These are phyloP conservation scores for Arachis stenosperma DNA, from an alignment of 306 rosid genomes.

Conservation along the genomic window DNA sequence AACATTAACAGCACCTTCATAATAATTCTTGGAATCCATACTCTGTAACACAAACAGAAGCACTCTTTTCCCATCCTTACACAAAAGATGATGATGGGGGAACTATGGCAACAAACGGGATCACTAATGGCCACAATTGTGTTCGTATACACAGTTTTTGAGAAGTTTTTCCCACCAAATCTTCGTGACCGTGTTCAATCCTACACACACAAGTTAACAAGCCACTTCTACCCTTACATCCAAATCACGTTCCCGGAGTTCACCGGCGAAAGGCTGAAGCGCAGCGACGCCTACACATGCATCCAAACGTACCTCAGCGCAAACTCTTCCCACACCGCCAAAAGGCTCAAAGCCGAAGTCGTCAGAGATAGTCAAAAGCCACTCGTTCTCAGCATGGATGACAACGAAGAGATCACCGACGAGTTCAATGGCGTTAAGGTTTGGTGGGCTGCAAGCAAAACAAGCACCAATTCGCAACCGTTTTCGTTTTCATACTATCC, in stretches of 20 bases:
- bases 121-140: constrained; percentile 44
- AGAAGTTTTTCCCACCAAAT: constrained; percentile 43
- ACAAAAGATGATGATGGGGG: constrained; percentile 22
- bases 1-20: not conserved
- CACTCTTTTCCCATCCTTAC: not conserved
- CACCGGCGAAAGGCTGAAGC: constrained; percentile 31
- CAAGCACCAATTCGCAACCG: not conserved
- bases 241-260: constrained; percentile 54
- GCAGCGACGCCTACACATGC: constrained; percentile 45
- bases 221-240: constrained; percentile 49
- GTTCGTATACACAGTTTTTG: constrained; percentile 42
- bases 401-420: constrained; percentile 57
- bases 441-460: constrained; percentile 54
- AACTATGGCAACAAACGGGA: constrained; percentile 44
- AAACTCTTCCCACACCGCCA: constrained; percentile 47
- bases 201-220: constrained; percentile 23
- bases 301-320: constrained; percentile 51
- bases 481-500: constrained; percentile 29
- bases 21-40: not conserved
- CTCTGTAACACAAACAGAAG: not conserved
- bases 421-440: constrained; percentile 44
- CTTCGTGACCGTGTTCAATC: constrained; percentile 15
- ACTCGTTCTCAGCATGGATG: constrained; percentile 52
- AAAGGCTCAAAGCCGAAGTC: constrained; percentile 54
- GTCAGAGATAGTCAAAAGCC: constrained; percentile 48